Conservation (phyloP, 352 stramenopile genomes). For the Pythium aristosporum region DNA sequence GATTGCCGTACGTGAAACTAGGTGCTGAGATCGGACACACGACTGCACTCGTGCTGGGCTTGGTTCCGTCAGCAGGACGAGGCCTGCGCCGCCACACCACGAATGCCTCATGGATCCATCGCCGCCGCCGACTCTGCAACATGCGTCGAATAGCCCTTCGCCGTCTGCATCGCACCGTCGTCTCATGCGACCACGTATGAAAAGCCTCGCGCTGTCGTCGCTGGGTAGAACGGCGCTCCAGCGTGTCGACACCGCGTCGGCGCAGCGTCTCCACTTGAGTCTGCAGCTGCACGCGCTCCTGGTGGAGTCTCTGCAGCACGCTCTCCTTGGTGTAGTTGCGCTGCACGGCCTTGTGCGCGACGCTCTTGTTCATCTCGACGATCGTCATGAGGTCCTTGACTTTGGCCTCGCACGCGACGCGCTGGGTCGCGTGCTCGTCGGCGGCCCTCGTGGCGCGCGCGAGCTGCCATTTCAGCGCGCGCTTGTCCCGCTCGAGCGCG, state of each 20-base stretch:
- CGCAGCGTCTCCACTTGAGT: conserved; percentile 28
- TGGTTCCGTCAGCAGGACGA: neutral
- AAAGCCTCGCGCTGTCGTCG: conserved; percentile 29
- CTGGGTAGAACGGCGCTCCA: conserved; percentile 24
- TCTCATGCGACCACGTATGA: conserved; percentile 6
- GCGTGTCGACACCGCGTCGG: conserved; percentile 17
- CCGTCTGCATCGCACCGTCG: neutral
- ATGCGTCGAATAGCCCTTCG: neutral
- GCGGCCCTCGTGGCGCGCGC: conserved; percentile 36
- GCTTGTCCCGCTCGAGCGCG: conserved; percentile 54
- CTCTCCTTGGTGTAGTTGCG: conserved; percentile 37
- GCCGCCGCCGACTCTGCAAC: neutral
- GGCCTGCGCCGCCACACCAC: neutral
- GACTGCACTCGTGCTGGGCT: neutral
- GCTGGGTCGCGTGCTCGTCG: conserved; percentile 35
- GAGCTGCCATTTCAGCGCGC: conserved; percentile 55
- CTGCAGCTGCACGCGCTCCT: conserved; percentile 31
- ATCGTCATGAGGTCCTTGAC: conserved; percentile 67
- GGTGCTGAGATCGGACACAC: conserved; percentile 1
- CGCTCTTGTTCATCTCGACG: conserved; percentile 63
- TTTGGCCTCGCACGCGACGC: conserved; percentile 41
- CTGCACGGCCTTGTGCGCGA: conserved; percentile 43
- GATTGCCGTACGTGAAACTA: neutral
- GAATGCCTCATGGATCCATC: neutral
- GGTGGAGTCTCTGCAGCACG: conserved; percentile 28